Evolutionary conservation across 1,139 yeast species (phyloP), one percentile per base, ranked within the genome.

Genomic region (Suzukiozyma palmioleophila): DNA sequence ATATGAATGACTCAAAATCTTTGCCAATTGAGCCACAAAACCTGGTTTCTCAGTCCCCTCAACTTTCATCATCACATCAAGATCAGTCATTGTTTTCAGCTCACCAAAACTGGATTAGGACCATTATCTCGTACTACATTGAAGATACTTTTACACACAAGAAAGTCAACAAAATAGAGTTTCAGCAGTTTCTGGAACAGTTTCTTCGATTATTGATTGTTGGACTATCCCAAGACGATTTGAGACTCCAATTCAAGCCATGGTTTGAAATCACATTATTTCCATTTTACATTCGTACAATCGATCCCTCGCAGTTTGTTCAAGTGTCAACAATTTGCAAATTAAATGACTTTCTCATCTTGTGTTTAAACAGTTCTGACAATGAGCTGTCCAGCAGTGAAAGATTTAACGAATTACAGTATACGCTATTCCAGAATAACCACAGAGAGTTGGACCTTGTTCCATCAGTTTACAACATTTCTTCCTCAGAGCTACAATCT

Each of bases 181-280:
- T 26, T 12, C 36, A 33, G 26, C 14, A 26, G 9, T 33, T 24
- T 26, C 18, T 33, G 30, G 14, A 22, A 5, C 36, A 33, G 30
- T 25, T 33, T 21, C n/a, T 33, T n/a, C 36, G 36, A 3, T 33
- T 33, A 25, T 33, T 33, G 21, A 24, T 33, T 7, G 13, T 24
- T 3, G 14, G 29, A 8, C 15, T 33, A 11, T 25, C 26, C 11
- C 29, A 33, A 11, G 12, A 12, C 21, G 11, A 8, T 13, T 10
- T 26, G 8, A n/a, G 31, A 14, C 14, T 8, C 9, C 15, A 8
- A 3, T 28, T 28, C 14, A 28, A 28, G n/a, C 16, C 31, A 7
- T 28, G 31, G 31, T 28, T 28, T n/a, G 10, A 28, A 14, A 8
- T 4, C 10, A 28, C 31, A 4, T 28, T 28, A 14, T 12, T 28